These are phyloP conservation scores for Backusella westeae DNA, from an alignment of 192 early-diverging fungal species.

Conservation along the genomic window DNA sequence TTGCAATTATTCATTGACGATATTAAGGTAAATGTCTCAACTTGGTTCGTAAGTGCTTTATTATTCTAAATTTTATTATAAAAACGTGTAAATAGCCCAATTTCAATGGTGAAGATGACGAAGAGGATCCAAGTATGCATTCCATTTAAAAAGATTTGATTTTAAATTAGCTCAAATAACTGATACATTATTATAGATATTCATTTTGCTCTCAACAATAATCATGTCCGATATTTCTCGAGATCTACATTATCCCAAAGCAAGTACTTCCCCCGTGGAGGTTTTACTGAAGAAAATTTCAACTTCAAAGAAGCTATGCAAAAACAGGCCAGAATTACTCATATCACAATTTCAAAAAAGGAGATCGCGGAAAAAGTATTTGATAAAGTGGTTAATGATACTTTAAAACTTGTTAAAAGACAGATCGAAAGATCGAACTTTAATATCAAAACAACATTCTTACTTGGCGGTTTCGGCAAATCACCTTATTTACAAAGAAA, in stretches of 20 bases:
- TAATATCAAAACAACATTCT: neutral
- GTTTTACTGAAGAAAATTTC: neutral
- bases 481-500: neutral
- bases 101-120: neutral
- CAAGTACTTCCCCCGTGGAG: neutral
- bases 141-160: neutral
- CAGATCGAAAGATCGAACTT: neutral
- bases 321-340: rapidly evolving
- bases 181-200: neutral
- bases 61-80: neutral
- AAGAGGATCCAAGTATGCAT: neutral
- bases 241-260: neutral
- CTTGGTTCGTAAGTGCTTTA: neutral
- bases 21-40: neutral
- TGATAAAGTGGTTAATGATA: neutral
- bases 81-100: neutral
- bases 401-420: neutral
- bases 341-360: neutral
- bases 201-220: neutral
- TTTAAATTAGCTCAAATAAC: neutral
- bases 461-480: neutral
- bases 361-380: neutral
- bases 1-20: neutral
- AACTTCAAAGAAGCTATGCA: no score
- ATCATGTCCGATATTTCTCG: neutral